phyloP scores from a whole-genome alignment of 768 basidiomycete species.

The Cyathus striatus region DNA sequence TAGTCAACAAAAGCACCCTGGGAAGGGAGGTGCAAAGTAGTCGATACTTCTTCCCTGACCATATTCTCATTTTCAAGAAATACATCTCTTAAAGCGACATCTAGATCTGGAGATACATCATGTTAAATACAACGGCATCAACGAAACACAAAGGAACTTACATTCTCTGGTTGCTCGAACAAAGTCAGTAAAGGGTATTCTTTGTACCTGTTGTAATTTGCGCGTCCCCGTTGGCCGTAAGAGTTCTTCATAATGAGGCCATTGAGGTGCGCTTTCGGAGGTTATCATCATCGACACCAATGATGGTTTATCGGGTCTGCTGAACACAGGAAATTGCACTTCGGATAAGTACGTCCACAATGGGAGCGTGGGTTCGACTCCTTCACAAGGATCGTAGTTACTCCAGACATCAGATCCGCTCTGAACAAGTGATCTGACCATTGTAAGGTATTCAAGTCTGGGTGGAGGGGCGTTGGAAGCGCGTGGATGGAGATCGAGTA shows the following conservation, averaged over 20 bases:
- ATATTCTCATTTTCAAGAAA: conserved; percentile 3
- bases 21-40: conserved; percentile 10
- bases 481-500: too few species aligned
- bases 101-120: background rate
- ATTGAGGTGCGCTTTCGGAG: background rate
- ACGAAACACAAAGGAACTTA: background rate
- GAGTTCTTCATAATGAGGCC: background rate
- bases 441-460: too few species aligned
- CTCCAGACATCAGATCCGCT: too few species aligned
- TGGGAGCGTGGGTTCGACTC: too few species aligned
- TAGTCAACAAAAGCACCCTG: conserved; percentile 7
- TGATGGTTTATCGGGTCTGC: background rate
- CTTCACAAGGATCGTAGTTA: too few species aligned
- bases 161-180: background rate
- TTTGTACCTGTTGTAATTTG: background rate
- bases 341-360: background rate
- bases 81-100: background rate
- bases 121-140: background rate
- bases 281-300: background rate
- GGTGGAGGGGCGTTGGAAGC: too few species aligned
- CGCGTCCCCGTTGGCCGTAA: background rate
- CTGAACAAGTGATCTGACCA: too few species aligned
- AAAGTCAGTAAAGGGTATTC: background rate
- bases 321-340: background rate
- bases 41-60: conserved; percentile 6